Conservation (phyloP, 768 basidiomycete species). For the Kwoniella sp. region DNA sequence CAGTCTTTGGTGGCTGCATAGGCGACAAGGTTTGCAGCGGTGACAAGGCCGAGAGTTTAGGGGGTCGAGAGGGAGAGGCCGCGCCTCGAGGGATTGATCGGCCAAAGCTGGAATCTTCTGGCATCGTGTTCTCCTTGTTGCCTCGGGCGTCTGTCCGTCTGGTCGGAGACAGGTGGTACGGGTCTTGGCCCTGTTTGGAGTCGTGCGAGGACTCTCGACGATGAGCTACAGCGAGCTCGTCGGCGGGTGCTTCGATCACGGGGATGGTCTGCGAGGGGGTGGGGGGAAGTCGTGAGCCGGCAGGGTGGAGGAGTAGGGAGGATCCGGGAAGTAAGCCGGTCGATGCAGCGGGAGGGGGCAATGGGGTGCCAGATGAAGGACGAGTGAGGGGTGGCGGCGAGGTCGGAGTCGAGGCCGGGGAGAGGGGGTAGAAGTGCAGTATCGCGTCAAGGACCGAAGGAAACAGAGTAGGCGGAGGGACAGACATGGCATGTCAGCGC, state of each 20-base stretch:
- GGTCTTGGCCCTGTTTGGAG: no score
- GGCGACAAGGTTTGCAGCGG: constrained; percentile 47
- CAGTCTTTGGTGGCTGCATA: constrained; percentile 21
- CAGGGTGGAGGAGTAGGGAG: not conserved
- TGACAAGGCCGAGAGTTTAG: constrained; percentile 36
- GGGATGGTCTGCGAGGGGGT: not conserved
- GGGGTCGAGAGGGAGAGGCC: constrained; percentile 27
- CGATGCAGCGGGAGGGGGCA: not conserved
- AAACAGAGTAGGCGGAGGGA: not conserved
- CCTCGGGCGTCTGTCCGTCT: not conserved
- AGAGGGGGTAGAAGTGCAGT: constrained; percentile 22
- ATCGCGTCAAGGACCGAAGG: constrained; percentile 24
- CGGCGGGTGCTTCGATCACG: not conserved
- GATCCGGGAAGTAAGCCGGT: not conserved
- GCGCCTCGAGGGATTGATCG: constrained; percentile 5
- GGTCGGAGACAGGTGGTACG: not conserved
- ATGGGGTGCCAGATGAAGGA: constrained; percentile 2
- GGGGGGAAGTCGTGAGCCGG: not conserved
- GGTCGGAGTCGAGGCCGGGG: not conserved
- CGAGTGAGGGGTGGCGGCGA: not conserved
- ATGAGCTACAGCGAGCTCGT: no score
- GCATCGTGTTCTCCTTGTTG: constrained; percentile 8
- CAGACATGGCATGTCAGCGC: constrained; percentile 1
- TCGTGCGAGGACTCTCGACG: no score
- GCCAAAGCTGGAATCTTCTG: constrained; percentile 12